phyloP scores from a whole-genome alignment of 768 basidiomycete genomes.

The Collybiopsis luxurians region DNA sequence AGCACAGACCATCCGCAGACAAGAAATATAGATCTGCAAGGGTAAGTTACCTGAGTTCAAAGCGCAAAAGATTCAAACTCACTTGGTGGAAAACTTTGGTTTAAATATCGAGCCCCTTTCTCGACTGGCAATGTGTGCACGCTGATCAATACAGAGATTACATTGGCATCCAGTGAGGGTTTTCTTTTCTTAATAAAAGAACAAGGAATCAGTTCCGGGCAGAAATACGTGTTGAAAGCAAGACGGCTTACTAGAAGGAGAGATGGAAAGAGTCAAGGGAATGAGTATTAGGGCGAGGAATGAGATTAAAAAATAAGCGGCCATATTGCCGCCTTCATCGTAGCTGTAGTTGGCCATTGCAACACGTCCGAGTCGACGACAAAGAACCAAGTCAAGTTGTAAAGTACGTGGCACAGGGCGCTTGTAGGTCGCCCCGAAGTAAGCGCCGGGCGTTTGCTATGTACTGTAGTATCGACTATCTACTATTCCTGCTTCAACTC shows the following conservation, averaged over 20 bases:
- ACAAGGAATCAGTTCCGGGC: constrained; percentile 8
- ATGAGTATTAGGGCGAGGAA: constrained; percentile 82
- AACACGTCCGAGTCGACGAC: constrained; percentile 16
- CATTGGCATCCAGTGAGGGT: constrained; percentile 57
- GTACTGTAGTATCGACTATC: not conserved
- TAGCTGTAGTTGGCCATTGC: constrained; percentile 81
- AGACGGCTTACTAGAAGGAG: constrained; percentile 45
- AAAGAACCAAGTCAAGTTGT: not conserved
- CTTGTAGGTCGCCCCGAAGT: not conserved
- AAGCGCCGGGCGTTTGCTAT: not conserved
- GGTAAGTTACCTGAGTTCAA: not conserved
- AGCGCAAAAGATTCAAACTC: constrained; percentile 18
- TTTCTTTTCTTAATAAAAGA: constrained; percentile 28
- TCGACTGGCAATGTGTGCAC: constrained; percentile 37
- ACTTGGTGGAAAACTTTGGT: constrained; percentile 53
- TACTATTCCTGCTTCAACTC: constrained; percentile 48
- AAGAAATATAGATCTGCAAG: constrained; percentile 54
- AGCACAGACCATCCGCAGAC: constrained; percentile 74
- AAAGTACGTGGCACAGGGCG: constrained; percentile 4
- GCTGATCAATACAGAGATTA: constrained; percentile 56
- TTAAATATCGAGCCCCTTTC: constrained; percentile 46
- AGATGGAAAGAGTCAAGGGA: constrained; percentile 64
- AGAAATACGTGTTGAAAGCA: constrained; percentile 3
- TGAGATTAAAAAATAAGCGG: constrained; percentile 87
- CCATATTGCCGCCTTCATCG: constrained; percentile 84